Evolutionary conservation across 768 basidiomycete genomes (phyloP), one percentile per base, ranked within the genome.

Genomic region (Calocybe indica): DNA sequence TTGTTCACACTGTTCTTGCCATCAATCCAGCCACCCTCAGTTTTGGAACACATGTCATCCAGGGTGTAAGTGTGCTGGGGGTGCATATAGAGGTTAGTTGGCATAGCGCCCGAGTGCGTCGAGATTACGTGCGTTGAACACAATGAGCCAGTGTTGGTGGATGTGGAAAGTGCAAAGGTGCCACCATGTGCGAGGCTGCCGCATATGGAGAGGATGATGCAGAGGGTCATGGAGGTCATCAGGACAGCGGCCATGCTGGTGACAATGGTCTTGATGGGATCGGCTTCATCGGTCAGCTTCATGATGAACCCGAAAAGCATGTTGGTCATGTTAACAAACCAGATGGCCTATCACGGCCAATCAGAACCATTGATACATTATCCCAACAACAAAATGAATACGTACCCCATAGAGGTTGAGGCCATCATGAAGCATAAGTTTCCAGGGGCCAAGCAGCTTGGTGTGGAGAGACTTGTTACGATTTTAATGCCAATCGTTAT

Each of bases 401-500:
- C 78, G 52, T 62, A 80, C 82, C 47, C 78, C 86, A 58, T 91
- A 92, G 50, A 92, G 79, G 66, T 90, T 91, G 54, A 92, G 78
- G 11, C 88, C 86, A 61, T 92, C 88, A 51, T 89, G 87, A 51
- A 92, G 85, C 88, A 90, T 90, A 55, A 92, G 74, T 58, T 89
- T 88, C 89, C 89, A 92, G 28, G 74, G 71, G 46, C 70, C 73
- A 46, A 89, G 64, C 1, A 67, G 75, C 56, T 85, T 88, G 29
- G 68, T 57, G 46, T 74, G 50, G 53, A 82, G 77, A 1, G 83
- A 84, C 43, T 67, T 61, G 52, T n/a, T n/a, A n/a, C n/a, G n/a
- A n/a, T n/a, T n/a, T n/a, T n/a, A n/a, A n/a, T n/a, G n/a, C n/a
- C n/a, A n/a, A n/a, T n/a, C n/a, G n/a, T n/a, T n/a, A n/a, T n/a